These are phyloP conservation scores for Clarireedia sp. DNA, from an alignment of 2,329 filamentous ascomycete species.

Conservation along the genomic window DNA sequence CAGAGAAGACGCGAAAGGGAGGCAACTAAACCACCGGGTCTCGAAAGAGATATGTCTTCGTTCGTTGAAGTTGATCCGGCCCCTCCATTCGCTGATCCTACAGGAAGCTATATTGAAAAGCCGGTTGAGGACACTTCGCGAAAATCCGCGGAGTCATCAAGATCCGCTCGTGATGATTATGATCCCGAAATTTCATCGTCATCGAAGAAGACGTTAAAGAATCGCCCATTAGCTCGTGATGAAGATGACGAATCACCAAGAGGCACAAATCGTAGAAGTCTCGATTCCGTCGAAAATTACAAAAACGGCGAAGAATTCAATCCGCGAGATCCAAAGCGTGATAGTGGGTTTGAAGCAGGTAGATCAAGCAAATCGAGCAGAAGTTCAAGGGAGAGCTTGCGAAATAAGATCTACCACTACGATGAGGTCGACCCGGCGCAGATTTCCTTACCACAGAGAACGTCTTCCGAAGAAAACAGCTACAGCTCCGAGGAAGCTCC, in stretches of 20 bases:
- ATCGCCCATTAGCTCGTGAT: slow-evolving; percentile 28
- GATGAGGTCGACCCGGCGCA: slow-evolving; percentile 26
- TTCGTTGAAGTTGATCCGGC: slow-evolving; percentile 15
- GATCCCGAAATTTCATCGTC: background rate
- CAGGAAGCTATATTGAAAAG: slow-evolving; percentile 25
- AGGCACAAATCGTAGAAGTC: slow-evolving; percentile 21
- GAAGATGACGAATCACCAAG: slow-evolving; percentile 29
- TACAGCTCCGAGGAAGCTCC: slow-evolving; percentile 14
- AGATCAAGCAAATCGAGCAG: slow-evolving; percentile 14
- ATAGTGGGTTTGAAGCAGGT: slow-evolving; percentile 21
- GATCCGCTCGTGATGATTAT: slow-evolving; percentile 18
- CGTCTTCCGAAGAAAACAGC: slow-evolving; percentile 23
- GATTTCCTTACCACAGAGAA: slow-evolving; percentile 24
- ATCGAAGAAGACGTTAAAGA: slow-evolving; percentile 26
- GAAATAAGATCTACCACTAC: slow-evolving; percentile 19
- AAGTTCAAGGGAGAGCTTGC: slow-evolving; percentile 22
- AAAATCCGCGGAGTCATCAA: slow-evolving; percentile 29
- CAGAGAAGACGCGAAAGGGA: slow-evolving; percentile 41
- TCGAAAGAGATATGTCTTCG: slow-evolving; percentile 19
- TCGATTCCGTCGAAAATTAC: slow-evolving; percentile 28
- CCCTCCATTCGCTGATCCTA: slow-evolving; percentile 22
- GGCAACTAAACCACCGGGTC: slow-evolving; percentile 30
- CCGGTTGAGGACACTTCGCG: slow-evolving; percentile 24
- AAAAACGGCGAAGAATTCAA: slow-evolving; percentile 29
- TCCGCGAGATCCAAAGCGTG: slow-evolving; percentile 31